These are phyloP conservation scores for Aspergillus wentii DNA, from an alignment of 495 filamentous ascomycete genomes.

Conservation along the genomic window DNA sequence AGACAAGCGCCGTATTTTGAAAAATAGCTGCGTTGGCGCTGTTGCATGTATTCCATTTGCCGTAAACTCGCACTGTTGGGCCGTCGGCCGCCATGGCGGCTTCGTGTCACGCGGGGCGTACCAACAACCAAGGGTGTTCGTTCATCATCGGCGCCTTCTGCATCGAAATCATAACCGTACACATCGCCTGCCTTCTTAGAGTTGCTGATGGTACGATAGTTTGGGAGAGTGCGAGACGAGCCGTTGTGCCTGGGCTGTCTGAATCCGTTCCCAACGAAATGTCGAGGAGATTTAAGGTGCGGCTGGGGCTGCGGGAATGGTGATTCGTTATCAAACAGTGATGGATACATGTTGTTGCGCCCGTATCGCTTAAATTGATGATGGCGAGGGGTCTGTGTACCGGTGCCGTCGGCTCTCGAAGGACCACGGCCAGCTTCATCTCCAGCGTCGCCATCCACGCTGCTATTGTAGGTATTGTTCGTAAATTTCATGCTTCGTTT, in stretches of 20 bases:
- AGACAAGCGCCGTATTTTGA: slow-evolving; percentile 76
- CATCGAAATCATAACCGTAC: slow-evolving; percentile 64
- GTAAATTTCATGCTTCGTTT: slow-evolving; percentile 99
- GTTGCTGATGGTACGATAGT: slow-evolving; percentile 38
- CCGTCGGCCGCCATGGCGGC: slow-evolving; percentile 52
- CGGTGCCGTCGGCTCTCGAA: slow-evolving; percentile 51
- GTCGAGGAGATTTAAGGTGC: slow-evolving; percentile 57
- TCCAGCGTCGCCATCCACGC: slow-evolving; percentile 53
- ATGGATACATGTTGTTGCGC: slow-evolving; percentile 62
- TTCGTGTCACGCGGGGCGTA: slow-evolving; percentile 55
- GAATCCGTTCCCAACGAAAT: slow-evolving; percentile 36
- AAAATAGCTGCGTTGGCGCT: slow-evolving; percentile 57
- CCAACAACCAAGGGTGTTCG: slow-evolving; percentile 73
- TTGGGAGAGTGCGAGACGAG: slow-evolving; percentile 25
- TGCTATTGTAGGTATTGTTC: slow-evolving; percentile 67
- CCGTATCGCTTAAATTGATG: slow-evolving; percentile 67
- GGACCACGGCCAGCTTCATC: slow-evolving; percentile 63
- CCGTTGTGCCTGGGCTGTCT: slow-evolving; percentile 31
- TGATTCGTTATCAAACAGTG: slow-evolving; percentile 73
- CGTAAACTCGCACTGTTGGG: slow-evolving; percentile 58
- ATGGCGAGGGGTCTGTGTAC: slow-evolving; percentile 65
- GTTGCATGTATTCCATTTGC: slow-evolving; percentile 66
- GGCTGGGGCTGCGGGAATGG: slow-evolving; percentile 51
- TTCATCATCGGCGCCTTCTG: slow-evolving; percentile 84
- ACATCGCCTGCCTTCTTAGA: slow-evolving; percentile 49